Evolutionary conservation across 495 filamentous ascomycete genomes (phyloP), one percentile per base, ranked within the genome.

Genomic region (Astrothelium subdiscretum): DNA sequence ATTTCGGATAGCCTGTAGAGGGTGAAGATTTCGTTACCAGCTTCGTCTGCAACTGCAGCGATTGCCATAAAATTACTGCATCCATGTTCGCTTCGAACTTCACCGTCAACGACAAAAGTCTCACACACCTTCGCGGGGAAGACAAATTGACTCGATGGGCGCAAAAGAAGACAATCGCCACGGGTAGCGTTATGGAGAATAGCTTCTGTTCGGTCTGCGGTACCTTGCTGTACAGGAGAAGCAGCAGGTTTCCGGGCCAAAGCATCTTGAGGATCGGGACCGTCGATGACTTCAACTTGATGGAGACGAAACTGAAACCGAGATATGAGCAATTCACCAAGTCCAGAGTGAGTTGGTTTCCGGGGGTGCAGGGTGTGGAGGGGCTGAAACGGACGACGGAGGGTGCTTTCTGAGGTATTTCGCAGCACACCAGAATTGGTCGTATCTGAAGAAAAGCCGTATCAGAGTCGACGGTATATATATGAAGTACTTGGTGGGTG

Each of bases 41-140:
- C 59, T 83, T 83, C 68, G 61, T 82, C 65, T 85, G 81, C 71
- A 76, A 85, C 72, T 83, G 82, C 71, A 64, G 69, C 35, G 81
- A 83, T 73, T 83, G 81, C 70, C 79, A 73, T 62, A 85, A 85
- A 66, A 75, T 83, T 66, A 83, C 80, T 11, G 80, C 81, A 11
- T 83, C 81, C 6, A 81, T 82, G 77, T 82, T 81, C 75, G 78
- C 81, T 12, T 75, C 78, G 57, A 83, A 83, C 68, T 81, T 83
- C 70, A 77, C 73, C 43, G 69, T 81, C 59, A 62, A 57, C 32
- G 71, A 79, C 69, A 57, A 70, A 13, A 51, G 77, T 58, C 62
- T 83, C 11, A 69, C 60, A 61, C 77, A 82, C 69, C 24, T 78
- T 2, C 76, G 80, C 29, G 81, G 82, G 24, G 68, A 70, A 1